These are phyloP conservation scores for Chlamydomonas sp. DNA, from an alignment of 139 green algal species.

Conservation along the genomic window DNA sequence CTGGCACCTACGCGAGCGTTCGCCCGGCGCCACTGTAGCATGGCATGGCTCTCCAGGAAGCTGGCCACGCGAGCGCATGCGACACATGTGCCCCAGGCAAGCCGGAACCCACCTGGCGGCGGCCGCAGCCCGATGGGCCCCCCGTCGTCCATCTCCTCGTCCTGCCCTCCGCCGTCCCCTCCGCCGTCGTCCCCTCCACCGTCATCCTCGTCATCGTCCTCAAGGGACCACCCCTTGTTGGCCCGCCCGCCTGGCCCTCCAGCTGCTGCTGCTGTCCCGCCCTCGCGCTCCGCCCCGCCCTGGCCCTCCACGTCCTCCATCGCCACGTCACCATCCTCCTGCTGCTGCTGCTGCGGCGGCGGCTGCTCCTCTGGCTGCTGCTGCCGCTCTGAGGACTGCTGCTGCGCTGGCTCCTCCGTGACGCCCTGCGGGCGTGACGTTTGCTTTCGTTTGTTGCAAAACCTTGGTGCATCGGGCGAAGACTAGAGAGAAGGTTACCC, in stretches of 20 bases:
- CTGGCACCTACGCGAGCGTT: no score
- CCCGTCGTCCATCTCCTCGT: neutral
- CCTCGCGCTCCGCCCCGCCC: neutral
- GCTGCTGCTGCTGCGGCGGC: neutral
- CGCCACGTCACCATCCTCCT: neutral
- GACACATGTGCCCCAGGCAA: neutral
- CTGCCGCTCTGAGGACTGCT: neutral
- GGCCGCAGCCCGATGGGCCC: neutral
- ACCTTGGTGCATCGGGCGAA: neutral
- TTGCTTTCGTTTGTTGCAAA: no score
- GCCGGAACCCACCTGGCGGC: neutral
- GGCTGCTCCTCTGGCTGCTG: neutral
- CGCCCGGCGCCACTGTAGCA: no score
- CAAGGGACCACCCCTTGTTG: slow-evolving; percentile 66
- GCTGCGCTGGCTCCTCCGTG: slow-evolving; percentile 14
- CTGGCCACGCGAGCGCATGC: neutral
- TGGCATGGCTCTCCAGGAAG: no score
- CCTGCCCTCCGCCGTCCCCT: neutral
- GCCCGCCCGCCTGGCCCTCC: neutral
- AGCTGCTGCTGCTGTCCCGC: neutral
- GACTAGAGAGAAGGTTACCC: no score
- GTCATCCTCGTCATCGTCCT: slow-evolving; percentile 75
- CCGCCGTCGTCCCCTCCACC: slow-evolving; percentile 42
- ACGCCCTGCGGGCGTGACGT: neutral
- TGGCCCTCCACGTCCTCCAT: neutral